Evolutionary conservation across 352 stramenopile genomes (phyloP).

Genomic region (Phytophthora tubulina): DNA sequence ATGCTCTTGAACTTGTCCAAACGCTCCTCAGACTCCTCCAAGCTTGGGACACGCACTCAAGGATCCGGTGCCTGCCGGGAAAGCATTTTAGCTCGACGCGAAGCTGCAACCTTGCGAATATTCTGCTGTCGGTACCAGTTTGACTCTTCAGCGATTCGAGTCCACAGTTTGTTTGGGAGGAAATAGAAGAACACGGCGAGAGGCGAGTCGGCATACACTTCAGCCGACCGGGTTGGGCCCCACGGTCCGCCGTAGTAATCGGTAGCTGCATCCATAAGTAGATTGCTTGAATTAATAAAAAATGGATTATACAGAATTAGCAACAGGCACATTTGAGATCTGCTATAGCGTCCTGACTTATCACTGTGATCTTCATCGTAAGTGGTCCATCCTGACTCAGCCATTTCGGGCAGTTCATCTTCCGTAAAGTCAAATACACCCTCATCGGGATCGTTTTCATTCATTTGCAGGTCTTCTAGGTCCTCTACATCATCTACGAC

Average conservation of each 20-base stretch:
- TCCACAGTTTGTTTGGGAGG: slow-evolving; percentile 15
- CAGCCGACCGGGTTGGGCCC: slow-evolving; percentile 23
- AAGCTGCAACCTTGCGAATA: neutral
- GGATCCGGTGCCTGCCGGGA: slow-evolving; percentile 6
- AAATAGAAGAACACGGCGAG: slow-evolving; percentile 34
- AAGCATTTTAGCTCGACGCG: neutral
- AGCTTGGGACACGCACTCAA: slow-evolving; percentile 4
- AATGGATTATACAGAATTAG: slow-evolving; percentile 6
- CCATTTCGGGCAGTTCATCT: neutral
- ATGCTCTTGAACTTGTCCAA: slow-evolving; percentile 22
- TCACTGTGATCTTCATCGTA: neutral
- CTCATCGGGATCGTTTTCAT: neutral
- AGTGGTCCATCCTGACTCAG: neutral
- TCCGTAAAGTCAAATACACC: neutral
- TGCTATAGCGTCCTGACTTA: neutral
- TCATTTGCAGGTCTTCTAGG: neutral
- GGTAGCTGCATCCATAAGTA: slow-evolving; percentile 5
- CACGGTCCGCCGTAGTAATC: slow-evolving; percentile 16
- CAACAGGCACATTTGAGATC: neutral
- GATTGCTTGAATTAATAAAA: neutral
- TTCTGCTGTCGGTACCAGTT: slow-evolving; percentile 22
- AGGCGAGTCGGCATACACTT: slow-evolving; percentile 16
- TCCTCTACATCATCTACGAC: neutral
- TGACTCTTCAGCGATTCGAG: slow-evolving; percentile 21
- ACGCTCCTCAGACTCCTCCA: slow-evolving; percentile 9